Conservation (phyloP, 768 basidiomycete genomes). For the Suillus subaureus region DNA sequence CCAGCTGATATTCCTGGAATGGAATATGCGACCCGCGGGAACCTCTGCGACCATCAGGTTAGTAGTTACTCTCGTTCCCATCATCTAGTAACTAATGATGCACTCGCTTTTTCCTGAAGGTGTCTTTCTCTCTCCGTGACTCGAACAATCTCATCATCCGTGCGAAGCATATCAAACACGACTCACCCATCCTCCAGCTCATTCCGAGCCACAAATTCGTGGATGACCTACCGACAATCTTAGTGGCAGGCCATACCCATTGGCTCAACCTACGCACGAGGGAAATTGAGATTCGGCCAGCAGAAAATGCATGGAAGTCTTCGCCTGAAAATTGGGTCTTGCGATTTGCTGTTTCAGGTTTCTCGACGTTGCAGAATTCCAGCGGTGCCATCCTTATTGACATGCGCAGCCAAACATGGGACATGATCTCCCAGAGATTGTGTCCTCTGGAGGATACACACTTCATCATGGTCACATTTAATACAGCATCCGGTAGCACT, state of each 20-base stretch:
- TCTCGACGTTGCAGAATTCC: constrained; percentile 9
- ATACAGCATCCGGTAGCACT: not conserved
- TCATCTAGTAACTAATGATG: not conserved
- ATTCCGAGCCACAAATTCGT: constrained; percentile 24
- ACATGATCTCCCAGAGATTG: constrained; percentile 28
- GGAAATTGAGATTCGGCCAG: constrained; percentile 32
- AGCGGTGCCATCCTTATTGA: constrained; percentile 25
- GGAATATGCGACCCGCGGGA: constrained; percentile 25
- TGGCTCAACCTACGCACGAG: constrained; percentile 31
- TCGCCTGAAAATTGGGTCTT: constrained; percentile 31
- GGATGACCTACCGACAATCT: constrained; percentile 27
- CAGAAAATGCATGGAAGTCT: constrained; percentile 24
- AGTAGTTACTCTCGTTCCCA: not conserved
- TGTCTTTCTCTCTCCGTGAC: constrained; percentile 24
- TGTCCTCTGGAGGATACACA: constrained; percentile 23
- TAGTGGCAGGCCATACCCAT: constrained; percentile 28
- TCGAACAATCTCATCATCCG: constrained; percentile 22
- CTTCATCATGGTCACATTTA: constrained; percentile 26
- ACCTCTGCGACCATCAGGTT: constrained; percentile 23
- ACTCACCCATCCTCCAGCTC: constrained; percentile 19
- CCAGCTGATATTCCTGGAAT: constrained; percentile 28
- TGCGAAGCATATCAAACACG: constrained; percentile 10
- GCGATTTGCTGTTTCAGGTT: constrained; percentile 12
- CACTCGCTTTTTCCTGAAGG: constrained; percentile 15
- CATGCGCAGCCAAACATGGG: constrained; percentile 28